A percentile compares a stretch with the other conserved stretches of the same genome.
Conservation (phyloP, 2,329 filamentous ascomycete species). For the Penicillium hesseltinei region DNA sequence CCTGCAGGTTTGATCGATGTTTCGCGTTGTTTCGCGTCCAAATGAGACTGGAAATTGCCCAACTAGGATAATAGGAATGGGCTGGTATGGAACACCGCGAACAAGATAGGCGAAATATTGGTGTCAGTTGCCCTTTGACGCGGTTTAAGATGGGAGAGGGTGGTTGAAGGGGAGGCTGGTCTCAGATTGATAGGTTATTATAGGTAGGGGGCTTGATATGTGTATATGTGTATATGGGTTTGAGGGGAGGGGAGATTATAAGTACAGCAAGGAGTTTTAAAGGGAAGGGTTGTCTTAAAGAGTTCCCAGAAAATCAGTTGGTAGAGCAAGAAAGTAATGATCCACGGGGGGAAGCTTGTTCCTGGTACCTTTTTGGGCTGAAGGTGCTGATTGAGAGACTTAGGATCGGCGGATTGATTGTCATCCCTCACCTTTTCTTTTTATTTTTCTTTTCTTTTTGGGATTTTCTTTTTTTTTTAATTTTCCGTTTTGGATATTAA, state of each 20-base stretch:
- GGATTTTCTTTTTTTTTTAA: background rate
- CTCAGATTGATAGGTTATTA: constrained; percentile 21
- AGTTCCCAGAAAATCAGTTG: constrained; percentile 2
- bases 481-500: background rate
- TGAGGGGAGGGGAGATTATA: constrained; percentile 15
- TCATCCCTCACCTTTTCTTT: constrained; percentile 20
- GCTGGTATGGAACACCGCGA: constrained; percentile 15
- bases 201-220: constrained; percentile 7
- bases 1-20: constrained; percentile 13
- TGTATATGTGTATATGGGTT: background rate
- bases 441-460: background rate
- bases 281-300: constrained; percentile 16
- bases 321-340: constrained; percentile 8
- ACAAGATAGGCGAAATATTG: constrained; percentile 6
- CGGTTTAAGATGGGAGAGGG: background rate
- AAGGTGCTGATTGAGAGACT: constrained; percentile 3
- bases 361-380: constrained; percentile 14
- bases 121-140: constrained; percentile 14
- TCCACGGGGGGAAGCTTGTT: constrained; percentile 21
- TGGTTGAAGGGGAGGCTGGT: constrained; percentile 19
- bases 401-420: constrained; percentile 21
- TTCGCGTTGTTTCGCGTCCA: constrained; percentile 11
- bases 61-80: constrained; percentile 7
- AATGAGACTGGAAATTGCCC: constrained; percentile 4
- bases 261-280: constrained; percentile 11